Evolutionary conservation across 2,329 filamentous ascomycete species (phyloP), one percentile per base, ranked within the genome.

Genomic region (Hansfordia pulvinata): DNA sequence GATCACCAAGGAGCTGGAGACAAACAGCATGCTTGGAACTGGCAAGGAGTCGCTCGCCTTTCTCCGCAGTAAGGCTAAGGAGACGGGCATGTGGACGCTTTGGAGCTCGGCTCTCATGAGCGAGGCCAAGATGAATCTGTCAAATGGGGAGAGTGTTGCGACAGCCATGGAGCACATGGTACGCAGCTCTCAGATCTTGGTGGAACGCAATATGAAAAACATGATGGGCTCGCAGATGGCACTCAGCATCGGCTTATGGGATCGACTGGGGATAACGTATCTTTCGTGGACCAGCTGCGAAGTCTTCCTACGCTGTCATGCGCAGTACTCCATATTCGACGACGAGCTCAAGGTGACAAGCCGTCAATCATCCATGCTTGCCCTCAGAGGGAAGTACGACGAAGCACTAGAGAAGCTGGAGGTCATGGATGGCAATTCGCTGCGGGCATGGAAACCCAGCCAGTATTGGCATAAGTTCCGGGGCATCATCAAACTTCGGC

Each of bases 31-130:
- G 62, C 58, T 85, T 7, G 82, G 77, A 0, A 76, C 74, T 18
- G 81, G 85, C 28, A 78, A 78, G 37, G 85, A 94, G 45, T 84
- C 76, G 1, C 63, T 94, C 6, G 66, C 73, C 0, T 94, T 90
- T 41, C 64, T 96, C 20, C 84, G 88, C 36, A 69, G 76, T 10
- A 90, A 90, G 48, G 81, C 88, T 3, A 85, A 76, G 43, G 86
- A 94, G 44, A 71, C 73, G 1, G 81, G 82, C 29, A 86, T 90
- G 70, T 90, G 82, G 70, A 74, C 75, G 27, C 57, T 94, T 3
- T 73, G 88, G 56, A 84, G 80, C 44, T 85, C 83, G 3, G 81
- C 84, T 2, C 58, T 93, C 10, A 61, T 93, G 28, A 85, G 78
- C 39, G 86, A 96, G 50, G 83, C 85, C 3, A 92, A 86, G 46